phyloP scores from a whole-genome alignment of 164 flowering plant species.

The Taxillus chinensis region DNA sequence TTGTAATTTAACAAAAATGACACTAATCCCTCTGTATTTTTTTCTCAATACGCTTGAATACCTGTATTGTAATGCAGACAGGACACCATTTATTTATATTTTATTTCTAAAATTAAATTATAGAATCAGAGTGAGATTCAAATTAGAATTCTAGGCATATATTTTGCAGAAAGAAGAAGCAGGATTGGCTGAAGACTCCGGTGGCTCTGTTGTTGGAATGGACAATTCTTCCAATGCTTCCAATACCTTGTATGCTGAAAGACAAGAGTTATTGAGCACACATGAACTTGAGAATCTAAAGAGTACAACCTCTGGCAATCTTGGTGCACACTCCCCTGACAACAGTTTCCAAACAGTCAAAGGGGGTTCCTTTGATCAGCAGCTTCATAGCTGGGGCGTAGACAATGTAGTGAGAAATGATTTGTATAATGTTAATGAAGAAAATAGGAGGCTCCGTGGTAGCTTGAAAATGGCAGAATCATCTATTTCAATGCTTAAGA shows the following conservation, averaged over 20 bases:
- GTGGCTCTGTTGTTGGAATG: constrained; percentile 53
- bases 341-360: constrained; percentile 51
- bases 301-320: constrained; percentile 60
- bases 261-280: constrained; percentile 54
- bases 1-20: too few species aligned
- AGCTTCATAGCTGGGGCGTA: constrained; percentile 48
- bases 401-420: constrained; percentile 55
- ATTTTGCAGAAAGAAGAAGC: constrained; percentile 51
- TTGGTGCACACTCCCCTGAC: constrained; percentile 31
- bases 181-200: constrained; percentile 45
- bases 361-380: constrained; percentile 41
- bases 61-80: too few species aligned
- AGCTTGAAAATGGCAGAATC: constrained; percentile 70
- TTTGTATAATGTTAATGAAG: constrained; percentile 53
- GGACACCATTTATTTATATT: too few species aligned
- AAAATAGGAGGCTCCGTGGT: constrained; percentile 53
- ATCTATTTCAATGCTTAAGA: constrained; percentile 56
- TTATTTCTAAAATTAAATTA: constrained; percentile 32
- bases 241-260: constrained; percentile 72
- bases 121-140: constrained; percentile 46
- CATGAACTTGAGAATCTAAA: constrained; percentile 69
- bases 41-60: too few species aligned
- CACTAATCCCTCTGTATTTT: too few species aligned
- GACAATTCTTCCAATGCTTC: constrained; percentile 84
- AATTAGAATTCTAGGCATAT: constrained; percentile 36